These are phyloP conservation scores for Albugo laibachii DNA, from an alignment of 352 stramenopile species.

Conservation along the genomic window DNA sequence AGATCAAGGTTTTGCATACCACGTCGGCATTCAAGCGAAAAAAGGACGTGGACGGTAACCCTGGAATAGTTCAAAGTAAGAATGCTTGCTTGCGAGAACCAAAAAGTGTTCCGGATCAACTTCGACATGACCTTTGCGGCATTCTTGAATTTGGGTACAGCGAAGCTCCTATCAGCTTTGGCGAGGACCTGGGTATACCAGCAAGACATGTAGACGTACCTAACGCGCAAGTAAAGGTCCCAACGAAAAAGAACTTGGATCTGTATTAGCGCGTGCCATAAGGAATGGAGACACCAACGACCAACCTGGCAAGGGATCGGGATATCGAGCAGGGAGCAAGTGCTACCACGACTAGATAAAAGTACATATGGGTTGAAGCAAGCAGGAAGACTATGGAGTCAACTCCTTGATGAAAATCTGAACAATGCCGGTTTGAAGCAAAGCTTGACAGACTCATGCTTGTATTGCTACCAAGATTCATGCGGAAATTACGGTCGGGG, in stretches of 20 bases:
- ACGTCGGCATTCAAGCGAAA: not conserved
- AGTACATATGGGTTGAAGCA: slow-evolving; percentile 13
- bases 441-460: slow-evolving; percentile 11
- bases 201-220: no score
- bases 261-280: no score
- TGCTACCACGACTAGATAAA: slow-evolving; percentile 6
- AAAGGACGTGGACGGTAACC: not conserved
- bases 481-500: slow-evolving; percentile 1
- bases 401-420: slow-evolving; percentile 3
- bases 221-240: no score
- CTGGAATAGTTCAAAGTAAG: slow-evolving; percentile 9
- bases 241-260: not conserved
- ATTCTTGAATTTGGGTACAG: no score
- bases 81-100: slow-evolving; percentile 3
- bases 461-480: slow-evolving; percentile 7
- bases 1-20: not conserved
- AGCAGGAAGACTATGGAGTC: slow-evolving; percentile 10
- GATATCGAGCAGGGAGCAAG: slow-evolving; percentile 1
- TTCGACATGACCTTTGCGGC: no score
- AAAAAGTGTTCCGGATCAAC: no score
- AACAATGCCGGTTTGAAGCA: slow-evolving; percentile 5
- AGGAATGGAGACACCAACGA: no score
- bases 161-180: not conserved
- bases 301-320: not conserved
- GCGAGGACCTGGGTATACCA: not conserved